Base-by-base conservation (phyloP, 768 basidiomycete genomes). In the Pleurotus eryngii region DNA sequence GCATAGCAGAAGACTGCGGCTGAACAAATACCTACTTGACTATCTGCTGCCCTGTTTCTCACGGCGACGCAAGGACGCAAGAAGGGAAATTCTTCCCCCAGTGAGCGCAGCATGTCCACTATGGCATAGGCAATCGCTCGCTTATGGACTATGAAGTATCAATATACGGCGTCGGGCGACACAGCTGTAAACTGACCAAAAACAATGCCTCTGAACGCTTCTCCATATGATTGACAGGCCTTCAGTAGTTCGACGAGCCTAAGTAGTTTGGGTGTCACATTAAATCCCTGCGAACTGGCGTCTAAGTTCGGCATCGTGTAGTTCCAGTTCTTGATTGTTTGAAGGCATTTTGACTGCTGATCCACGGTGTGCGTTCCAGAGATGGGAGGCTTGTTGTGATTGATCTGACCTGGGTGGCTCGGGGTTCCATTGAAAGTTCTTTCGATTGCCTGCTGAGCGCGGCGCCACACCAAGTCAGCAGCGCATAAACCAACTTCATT, bases 381-480 rank as follows among this genome's bases (percentile, higher is more conserved):
- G 27, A 57, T 60, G 24, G 64, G 62, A 47, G 60, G 39, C 24
- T 60, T 64, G 37, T 63, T 49, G 30, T 64, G 60, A 38, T 61
- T 58, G 55, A 70, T 62, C 45, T 66, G 62, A 20, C 69, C 70
- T 5, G 74, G 74, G 45, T 72, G 69, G n/a, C 71, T 66, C 30
- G 30, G 30, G 30, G 30, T 35, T 35, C 30, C 11, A 35, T 35
- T 35, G 30, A 11, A 9, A 35, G 30, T 11, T 35, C 30, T 57
- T 50, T 78, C 76, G 30, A 75, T 69, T 4, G 74, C 72, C 59
- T 73, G 78, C 46, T 81, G 60, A 18, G 78, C 78, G 43, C 77
- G 78, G 60, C 84, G 76, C 89, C 87, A 92, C 49, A 87, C 72
- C 37, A 90, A 71, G 61, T 91, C 87, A 38, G 84, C 76, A 48